These are phyloP conservation scores for Magnolia sinica DNA, from an alignment of 164 flowering plant species.

Conservation along the genomic window DNA sequence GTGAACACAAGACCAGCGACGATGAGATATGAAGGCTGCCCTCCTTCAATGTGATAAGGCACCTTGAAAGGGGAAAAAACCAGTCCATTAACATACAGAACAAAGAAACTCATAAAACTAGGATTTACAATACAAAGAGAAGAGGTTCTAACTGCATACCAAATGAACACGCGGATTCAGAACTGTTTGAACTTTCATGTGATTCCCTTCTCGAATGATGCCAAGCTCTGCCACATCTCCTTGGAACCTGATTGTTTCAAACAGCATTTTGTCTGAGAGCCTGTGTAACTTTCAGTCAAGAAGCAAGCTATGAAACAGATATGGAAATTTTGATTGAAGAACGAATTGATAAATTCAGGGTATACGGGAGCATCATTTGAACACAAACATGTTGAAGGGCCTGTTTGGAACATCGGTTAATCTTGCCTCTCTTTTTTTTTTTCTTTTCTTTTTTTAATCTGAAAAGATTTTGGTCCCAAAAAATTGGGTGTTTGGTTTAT, in stretches of 20 bases:
- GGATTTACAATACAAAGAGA: neutral
- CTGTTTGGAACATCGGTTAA: too few species aligned
- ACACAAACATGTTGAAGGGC: too few species aligned
- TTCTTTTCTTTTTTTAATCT: too few species aligned
- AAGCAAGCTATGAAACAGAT: neutral
- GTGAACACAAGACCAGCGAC: slow-evolving; percentile 96
- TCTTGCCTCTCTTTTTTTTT: too few species aligned
- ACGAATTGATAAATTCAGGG: neutral
- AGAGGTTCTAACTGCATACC: slow-evolving; percentile 36
- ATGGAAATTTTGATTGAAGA: neutral
- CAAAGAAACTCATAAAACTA: neutral
- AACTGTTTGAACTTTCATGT: slow-evolving; percentile 61
- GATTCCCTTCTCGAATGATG: slow-evolving; percentile 67
- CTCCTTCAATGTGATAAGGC: slow-evolving; percentile 88
- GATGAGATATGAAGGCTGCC: slow-evolving; percentile 88
- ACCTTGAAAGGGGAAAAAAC: slow-evolving; percentile 41
- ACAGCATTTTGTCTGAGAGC: slow-evolving; percentile 11
- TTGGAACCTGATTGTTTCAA: slow-evolving; percentile 60
- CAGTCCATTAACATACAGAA: neutral
- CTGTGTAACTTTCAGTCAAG: slow-evolving; percentile 4
- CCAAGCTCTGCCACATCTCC: slow-evolving; percentile 90
- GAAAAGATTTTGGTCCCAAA: too few species aligned
- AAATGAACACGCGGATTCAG: slow-evolving; percentile 81
- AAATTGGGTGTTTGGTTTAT: too few species aligned
- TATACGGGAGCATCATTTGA: too few species aligned